Evolutionary conservation across 169 alveolate genomes (phyloP).

Genomic region (Plasmodium gaboni): DNA sequence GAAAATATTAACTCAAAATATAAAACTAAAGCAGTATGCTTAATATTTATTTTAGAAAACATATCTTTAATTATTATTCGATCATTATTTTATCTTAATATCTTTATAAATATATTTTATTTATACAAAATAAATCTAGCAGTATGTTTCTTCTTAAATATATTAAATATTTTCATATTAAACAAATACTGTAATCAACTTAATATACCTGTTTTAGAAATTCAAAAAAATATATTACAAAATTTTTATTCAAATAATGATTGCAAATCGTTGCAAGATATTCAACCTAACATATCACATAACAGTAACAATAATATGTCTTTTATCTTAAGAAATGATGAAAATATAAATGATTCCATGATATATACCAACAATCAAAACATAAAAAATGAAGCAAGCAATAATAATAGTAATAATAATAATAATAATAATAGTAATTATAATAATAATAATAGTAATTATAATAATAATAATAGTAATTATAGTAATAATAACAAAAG

Average conservation of each 20-base stretch:
- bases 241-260: background rate
- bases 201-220: background rate
- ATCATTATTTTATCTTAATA: background rate
- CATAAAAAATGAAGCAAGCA: too few relatives aligned
- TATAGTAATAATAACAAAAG: too few relatives aligned
- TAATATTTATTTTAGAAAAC: conserved; percentile 1
- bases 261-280: background rate
- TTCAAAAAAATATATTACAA: background rate
- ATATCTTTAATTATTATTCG: conserved; percentile 6
- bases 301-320: background rate
- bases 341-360: too few relatives aligned
- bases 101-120: background rate
- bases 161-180: background rate
- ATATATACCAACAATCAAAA: too few relatives aligned
- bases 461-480: too few relatives aligned
- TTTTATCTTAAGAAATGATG: too few relatives aligned
- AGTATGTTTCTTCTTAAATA: background rate
- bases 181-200: background rate
- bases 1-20: conserved; percentile 19
- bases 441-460: too few relatives aligned
- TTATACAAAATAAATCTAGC: background rate
- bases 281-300: background rate
- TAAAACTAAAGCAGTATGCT: conserved; percentile 4
- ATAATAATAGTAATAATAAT: too few relatives aligned
- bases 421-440: too few relatives aligned